Conservation (phyloP, 1,284 basidiomycete species). For the Peniophora sp. region DNA sequence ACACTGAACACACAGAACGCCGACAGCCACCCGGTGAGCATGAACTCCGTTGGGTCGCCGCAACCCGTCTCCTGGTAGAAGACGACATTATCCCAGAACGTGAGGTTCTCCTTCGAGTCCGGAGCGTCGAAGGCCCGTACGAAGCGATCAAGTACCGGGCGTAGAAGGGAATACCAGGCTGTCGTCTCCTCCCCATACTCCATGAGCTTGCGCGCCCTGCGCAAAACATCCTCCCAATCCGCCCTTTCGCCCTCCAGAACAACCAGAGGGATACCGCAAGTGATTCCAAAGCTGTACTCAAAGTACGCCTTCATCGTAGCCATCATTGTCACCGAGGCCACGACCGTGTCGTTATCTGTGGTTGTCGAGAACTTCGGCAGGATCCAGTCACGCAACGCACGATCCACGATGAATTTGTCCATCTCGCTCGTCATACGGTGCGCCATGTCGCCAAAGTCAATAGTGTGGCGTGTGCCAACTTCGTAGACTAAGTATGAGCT, state of each 20-base stretch:
- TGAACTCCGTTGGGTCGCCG: conserved; percentile 5
- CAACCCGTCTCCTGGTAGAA: conserved; percentile 16
- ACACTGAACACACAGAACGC: conserved; percentile 27
- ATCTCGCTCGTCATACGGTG: conserved; percentile 26
- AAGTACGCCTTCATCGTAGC: conserved; percentile 33
- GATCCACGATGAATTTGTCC: conserved; percentile 27
- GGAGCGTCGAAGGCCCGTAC: conserved; percentile 26
- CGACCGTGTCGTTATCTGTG: conserved; percentile 28
- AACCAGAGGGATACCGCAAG: conserved; percentile 39
- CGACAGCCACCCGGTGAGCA: conserved; percentile 27
- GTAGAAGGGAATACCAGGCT: conserved; percentile 26
- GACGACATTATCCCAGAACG: conserved; percentile 28
- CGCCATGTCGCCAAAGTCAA: conserved; percentile 26
- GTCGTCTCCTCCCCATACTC: conserved; percentile 25
- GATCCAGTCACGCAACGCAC: conserved; percentile 30
- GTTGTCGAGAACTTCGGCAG: conserved; percentile 41
- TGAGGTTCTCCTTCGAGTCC: conserved; percentile 10
- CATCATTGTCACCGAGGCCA: conserved; percentile 38
- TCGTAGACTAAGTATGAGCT: conserved; percentile 22
- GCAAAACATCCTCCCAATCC: conserved; percentile 27
- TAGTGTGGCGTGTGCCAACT: neutral
- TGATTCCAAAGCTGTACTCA: conserved; percentile 19
- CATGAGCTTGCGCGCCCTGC: conserved; percentile 25
- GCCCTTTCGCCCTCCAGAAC: conserved; percentile 33
- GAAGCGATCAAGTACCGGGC: conserved; percentile 27